Base-by-base conservation (phyloP, 495 filamentous ascomycete genomes). In the Hypoxylon lienhwacheense region DNA sequence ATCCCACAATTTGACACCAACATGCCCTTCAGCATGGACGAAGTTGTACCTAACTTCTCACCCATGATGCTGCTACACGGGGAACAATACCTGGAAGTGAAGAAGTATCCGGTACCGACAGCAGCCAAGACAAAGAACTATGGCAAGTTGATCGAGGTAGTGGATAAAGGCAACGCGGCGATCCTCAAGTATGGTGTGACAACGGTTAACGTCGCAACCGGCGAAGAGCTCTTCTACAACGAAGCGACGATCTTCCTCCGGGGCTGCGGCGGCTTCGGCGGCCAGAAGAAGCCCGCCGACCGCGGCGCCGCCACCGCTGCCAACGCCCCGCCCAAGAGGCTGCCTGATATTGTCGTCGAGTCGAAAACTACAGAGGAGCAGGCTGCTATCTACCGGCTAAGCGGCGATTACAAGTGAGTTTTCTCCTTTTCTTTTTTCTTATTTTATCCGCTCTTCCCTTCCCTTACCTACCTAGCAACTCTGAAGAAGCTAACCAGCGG, bases 41-140 rank as follows among this genome's bases (percentile, higher is more conserved):
- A 95, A 17, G 75, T 98, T 55, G 85, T 97, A 32, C 89, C 90
- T 66, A 89, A 97, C 75, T 98, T 95, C 81, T 88, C 81, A 4
- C 92, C 91, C 56, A 98, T 97, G 95, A 96, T 97, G 91, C 84
- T 98, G 41, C 85, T 98, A 14, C 93, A 98, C 78, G 93, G 93
- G 64, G 93, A 98, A 76, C 93, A 98, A 75, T 98, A 91, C 80
- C 89, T 97, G 59, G 95, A 97, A 71, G 82, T 98, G 68, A 85
- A 85, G 68, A 89, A 92, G 71, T 96, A 83, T 77, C 93, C 95
- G 39, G 90, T 98, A 70, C 93, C 95, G 22, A 97, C 93, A 41
- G 79, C 84, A 37, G 90, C 81, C 37, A 86, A 83, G 29, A 85
- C 95, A 28, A 70, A 91, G 66, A 90, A 87, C 56, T 87, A 86